A percentile compares a stretch with the other conserved stretches of the same genome.
These are phyloP conservation scores for Podaxis mareebaensis DNA, from an alignment of 768 basidiomycete species.

Conservation along the genomic window DNA sequence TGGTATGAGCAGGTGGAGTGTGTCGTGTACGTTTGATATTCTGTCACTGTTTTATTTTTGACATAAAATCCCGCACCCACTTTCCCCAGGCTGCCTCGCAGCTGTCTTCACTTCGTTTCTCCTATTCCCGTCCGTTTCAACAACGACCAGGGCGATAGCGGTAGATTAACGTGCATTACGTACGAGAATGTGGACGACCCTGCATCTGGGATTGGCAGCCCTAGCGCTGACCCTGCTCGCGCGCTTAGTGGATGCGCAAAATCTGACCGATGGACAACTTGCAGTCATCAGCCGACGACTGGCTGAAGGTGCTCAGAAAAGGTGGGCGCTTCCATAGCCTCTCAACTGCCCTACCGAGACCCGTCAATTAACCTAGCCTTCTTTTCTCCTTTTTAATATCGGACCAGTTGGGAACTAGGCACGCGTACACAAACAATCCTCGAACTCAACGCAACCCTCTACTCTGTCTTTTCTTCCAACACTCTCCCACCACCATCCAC, in stretches of 20 bases:
- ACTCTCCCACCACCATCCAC: constrained; percentile 38
- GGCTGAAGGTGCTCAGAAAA: constrained; percentile 36
- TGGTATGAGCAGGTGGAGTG: background rate
- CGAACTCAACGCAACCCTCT: constrained; percentile 43
- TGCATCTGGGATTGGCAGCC: background rate
- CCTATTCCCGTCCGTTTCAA: background rate
- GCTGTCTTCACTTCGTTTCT: background rate
- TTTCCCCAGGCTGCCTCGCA: background rate
- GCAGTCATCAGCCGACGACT: constrained; percentile 34
- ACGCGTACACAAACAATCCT: constrained; percentile 52
- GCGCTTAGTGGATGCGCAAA: constrained; percentile 24
- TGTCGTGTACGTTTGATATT: background rate
- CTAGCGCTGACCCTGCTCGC: background rate
- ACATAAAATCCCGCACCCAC: background rate
- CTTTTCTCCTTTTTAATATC: background rate
- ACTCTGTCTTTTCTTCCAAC: constrained; percentile 42
- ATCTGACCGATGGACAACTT: constrained; percentile 34
- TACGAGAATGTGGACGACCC: background rate
- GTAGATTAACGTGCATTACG: background rate
- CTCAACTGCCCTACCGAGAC: background rate
- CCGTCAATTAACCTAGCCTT: background rate
- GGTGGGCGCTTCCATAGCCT: constrained; percentile 28
- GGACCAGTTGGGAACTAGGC: constrained; percentile 55
- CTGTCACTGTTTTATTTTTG: constrained; percentile 3
- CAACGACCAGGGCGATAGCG: background rate